phyloP scores from a whole-genome alignment of 345 rosid genomes.

The Turritis glabra region DNA sequence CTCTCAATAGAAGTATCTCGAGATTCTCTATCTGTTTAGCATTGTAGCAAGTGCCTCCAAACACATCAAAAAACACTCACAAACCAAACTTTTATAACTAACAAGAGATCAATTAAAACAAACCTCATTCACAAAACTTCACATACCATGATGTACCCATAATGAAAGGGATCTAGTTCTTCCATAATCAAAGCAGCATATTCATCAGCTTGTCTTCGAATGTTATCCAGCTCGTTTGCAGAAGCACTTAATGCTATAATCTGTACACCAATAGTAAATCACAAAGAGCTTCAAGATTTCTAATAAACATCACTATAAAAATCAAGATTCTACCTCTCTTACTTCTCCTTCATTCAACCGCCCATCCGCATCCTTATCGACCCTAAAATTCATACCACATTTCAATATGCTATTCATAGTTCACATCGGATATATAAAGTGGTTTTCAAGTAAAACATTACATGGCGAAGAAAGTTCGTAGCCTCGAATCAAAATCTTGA shows the following conservation, averaged over 20 bases:
- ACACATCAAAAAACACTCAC: slow-evolving; percentile 31
- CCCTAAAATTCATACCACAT: slow-evolving; percentile 50
- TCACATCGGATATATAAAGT: neutral
- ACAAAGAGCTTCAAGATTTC: slow-evolving; percentile 13
- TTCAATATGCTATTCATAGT: neutral
- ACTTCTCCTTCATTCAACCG: slow-evolving; percentile 67
- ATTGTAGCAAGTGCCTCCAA: slow-evolving; percentile 28
- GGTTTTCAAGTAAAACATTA: slow-evolving; percentile 30
- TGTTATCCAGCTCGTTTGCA: slow-evolving; percentile 63
- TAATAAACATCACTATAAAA: neutral
- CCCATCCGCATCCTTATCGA: slow-evolving; percentile 83
- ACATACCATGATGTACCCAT: slow-evolving; percentile 75
- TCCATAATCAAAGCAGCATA: slow-evolving; percentile 86
- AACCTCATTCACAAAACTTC: slow-evolving; percentile 33
- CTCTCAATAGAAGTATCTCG: slow-evolving; percentile 63
- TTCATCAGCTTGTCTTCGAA: slow-evolving; percentile 68
- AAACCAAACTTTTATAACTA: neutral
- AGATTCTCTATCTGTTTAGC: slow-evolving; percentile 57
- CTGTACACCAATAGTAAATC: slow-evolving; percentile 34
- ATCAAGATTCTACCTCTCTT: slow-evolving; percentile 46
- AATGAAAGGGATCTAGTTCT: slow-evolving; percentile 65
- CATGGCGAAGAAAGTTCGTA: slow-evolving; percentile 73
- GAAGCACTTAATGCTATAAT: slow-evolving; percentile 74
- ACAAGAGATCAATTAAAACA: slow-evolving; percentile 1
- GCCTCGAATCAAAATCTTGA: slow-evolving; percentile 76